These are phyloP conservation scores for Salisapilia sapeloensis DNA, from an alignment of 352 stramenopile genomes.

Conservation along the genomic window DNA sequence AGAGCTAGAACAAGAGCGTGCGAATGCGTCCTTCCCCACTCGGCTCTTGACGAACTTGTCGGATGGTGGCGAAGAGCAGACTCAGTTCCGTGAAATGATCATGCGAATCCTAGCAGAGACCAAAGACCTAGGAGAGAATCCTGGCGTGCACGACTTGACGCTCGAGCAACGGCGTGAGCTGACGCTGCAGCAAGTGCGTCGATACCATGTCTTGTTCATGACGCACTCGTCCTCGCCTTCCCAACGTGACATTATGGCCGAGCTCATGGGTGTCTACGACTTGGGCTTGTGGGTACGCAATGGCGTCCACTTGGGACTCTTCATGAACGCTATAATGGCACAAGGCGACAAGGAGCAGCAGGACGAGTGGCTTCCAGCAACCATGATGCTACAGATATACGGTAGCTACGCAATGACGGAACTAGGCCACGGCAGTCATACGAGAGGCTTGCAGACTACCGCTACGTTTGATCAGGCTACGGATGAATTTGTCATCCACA, in stretches of 20 bases:
- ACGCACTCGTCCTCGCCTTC: conserved; percentile 26
- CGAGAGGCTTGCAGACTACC: conserved; percentile 86
- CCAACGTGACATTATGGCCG: conserved; percentile 41
- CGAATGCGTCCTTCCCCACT: conserved; percentile 21
- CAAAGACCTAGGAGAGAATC: conserved; percentile 7
- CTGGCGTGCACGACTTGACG: conserved; percentile 33
- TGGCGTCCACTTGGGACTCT: conserved; percentile 73
- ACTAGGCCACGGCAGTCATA: conserved; percentile 83
- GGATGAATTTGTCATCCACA: conserved; percentile 90
- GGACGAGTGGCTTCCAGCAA: conserved; percentile 53
- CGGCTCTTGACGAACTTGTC: conserved; percentile 41
- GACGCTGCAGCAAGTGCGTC: conserved; percentile 30
- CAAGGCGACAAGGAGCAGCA: conserved; percentile 70
- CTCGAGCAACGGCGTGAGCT: conserved; percentile 24
- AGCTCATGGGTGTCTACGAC: conserved; percentile 49
- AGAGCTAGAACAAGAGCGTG: conserved; percentile 32
- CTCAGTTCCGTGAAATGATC: conserved; percentile 22
- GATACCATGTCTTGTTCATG: conserved; percentile 41
- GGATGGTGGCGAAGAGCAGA: conserved; percentile 25
- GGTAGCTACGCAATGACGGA: conserved; percentile 84
- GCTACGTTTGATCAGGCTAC: conserved; percentile 82
- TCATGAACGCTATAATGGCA: conserved; percentile 52
- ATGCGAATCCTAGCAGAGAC: conserved; percentile 42
- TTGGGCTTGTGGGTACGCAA: conserved; percentile 50
- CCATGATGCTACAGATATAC: conserved; percentile 67